Conservation (phyloP, 495 filamentous ascomycete genomes). For the Penicillium maclennaniae region DNA sequence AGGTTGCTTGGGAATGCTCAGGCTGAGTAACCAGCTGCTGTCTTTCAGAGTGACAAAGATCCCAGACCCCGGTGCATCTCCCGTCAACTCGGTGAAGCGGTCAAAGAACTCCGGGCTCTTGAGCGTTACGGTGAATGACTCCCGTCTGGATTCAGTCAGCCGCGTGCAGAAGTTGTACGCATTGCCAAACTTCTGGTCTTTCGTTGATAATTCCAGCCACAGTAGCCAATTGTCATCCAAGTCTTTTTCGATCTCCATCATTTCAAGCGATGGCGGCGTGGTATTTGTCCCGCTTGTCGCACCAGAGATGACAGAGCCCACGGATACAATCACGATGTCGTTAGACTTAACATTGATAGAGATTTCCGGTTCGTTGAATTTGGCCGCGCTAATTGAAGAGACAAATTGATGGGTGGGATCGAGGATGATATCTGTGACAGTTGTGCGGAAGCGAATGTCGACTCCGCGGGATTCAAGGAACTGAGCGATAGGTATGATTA, state of each 20-base stretch:
- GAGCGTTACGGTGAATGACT: conserved; percentile 41
- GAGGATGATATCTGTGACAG: conserved; percentile 1
- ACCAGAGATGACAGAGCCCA: neutral
- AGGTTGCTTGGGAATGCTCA: conserved; percentile 26
- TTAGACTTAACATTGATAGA: neutral
- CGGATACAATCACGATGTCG: conserved; percentile 4
- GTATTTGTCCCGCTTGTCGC: neutral
- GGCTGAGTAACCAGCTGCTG: neutral
- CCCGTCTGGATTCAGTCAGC: conserved; percentile 30
- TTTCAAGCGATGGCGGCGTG: neutral
- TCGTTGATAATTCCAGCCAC: conserved; percentile 26
- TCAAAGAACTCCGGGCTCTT: conserved; percentile 28
- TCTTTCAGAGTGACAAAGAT: neutral
- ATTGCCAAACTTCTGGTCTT: conserved; percentile 33
- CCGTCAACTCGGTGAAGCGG: neutral
- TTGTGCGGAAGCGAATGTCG: conserved; percentile 1
- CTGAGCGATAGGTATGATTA: conserved; percentile 2
- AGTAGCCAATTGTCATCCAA: conserved; percentile 20
- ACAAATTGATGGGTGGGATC: neutral
- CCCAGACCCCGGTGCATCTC: neutral
- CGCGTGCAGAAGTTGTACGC: conserved; percentile 40
- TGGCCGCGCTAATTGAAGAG: neutral
- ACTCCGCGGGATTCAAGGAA: conserved; percentile 2
- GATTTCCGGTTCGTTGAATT: neutral
- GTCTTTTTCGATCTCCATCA: neutral